Percentiles rank a stretch among this genome's conserved stretches.
These are phyloP conservation scores for Pseudocercospora eumusae DNA, from an alignment of 2,329 filamentous ascomycete species.

Conservation along the genomic window DNA sequence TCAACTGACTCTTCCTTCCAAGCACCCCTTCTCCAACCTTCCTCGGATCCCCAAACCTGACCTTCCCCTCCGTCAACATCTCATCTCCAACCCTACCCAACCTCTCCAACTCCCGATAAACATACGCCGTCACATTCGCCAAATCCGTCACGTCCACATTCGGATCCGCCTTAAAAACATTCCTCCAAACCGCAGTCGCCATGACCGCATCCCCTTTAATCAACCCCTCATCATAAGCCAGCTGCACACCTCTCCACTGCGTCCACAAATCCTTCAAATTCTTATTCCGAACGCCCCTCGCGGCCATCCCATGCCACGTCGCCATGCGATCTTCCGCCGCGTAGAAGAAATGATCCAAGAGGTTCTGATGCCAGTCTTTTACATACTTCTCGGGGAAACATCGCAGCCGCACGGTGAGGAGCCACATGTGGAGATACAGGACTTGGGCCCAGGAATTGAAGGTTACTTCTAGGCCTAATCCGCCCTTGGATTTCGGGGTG, in stretches of 20 bases:
- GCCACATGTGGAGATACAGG: slow-evolving; percentile 94
- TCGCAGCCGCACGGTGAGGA: slow-evolving; percentile 79
- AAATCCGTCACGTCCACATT: slow-evolving; percentile 63
- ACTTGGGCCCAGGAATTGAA: slow-evolving; percentile 97
- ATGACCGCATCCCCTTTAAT: slow-evolving; percentile 75
- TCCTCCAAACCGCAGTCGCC: slow-evolving; percentile 86
- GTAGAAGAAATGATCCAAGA: slow-evolving; percentile 94
- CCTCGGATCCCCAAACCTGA: slow-evolving; percentile 54
- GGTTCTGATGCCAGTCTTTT: slow-evolving; percentile 79
- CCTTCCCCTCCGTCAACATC: slow-evolving; percentile 49
- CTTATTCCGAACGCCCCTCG: slow-evolving; percentile 58
- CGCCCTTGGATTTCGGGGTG: slow-evolving; percentile 45
- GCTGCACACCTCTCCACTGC: slow-evolving; percentile 84
- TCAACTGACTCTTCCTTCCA: slow-evolving; percentile 28
- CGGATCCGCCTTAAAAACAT: slow-evolving; percentile 76
- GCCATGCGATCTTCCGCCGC: slow-evolving; percentile 83
- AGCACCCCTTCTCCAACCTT: slow-evolving; percentile 39
- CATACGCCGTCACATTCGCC: slow-evolving; percentile 63
- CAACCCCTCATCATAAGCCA: slow-evolving; percentile 82
- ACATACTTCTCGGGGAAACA: slow-evolving; percentile 70
- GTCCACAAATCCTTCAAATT: slow-evolving; percentile 84
- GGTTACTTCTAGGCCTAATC: slow-evolving; percentile 73
- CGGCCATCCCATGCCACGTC: slow-evolving; percentile 68
- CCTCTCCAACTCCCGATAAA: slow-evolving; percentile 59
- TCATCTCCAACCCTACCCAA: slow-evolving; percentile 58